Percentiles rank a stretch among this genome's conserved stretches.
Conservation (phyloP, 2,329 filamentous ascomycete species). For the Verruconis gallopava region DNA sequence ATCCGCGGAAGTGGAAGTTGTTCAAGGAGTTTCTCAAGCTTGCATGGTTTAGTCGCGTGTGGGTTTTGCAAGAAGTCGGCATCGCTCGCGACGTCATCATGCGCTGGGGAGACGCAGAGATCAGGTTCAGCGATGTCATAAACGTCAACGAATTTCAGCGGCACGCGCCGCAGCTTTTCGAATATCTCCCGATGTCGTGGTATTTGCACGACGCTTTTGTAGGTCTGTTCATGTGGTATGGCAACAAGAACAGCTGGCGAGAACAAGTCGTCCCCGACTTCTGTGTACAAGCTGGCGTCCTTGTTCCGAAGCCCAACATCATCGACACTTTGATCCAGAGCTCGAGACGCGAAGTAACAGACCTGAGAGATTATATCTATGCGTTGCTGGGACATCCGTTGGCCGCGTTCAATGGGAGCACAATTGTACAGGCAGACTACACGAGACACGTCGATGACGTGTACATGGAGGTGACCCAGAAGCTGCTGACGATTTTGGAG, state of each 20-base stretch:
- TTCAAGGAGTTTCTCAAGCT: not conserved
- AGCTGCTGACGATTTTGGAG: not conserved
- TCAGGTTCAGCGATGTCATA: constrained; percentile 6
- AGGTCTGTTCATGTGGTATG: constrained; percentile 1
- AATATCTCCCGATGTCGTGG: constrained; percentile 1
- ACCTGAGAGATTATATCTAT: constrained; percentile 8
- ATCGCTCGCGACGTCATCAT: not conserved
- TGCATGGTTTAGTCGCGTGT: constrained; percentile 5
- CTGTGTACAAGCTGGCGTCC: not conserved
- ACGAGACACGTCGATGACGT: constrained; percentile 5
- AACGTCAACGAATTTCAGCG: constrained; percentile 5
- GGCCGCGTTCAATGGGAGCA: not conserved
- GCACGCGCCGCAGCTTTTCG: constrained; percentile 1
- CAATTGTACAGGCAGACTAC: constrained; percentile 6
- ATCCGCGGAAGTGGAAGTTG: not conserved
- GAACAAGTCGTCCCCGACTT: not conserved
- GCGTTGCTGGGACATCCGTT: constrained; percentile 7
- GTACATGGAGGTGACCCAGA: constrained; percentile 1
- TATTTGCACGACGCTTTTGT: not conserved
- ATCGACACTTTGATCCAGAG: constrained; percentile 5
- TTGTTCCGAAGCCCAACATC: not conserved
- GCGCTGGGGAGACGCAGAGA: constrained; percentile 4
- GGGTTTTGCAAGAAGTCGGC: constrained; percentile 7
- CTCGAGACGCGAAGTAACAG: not conserved
- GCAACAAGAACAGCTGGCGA: constrained; percentile 1